These are phyloP conservation scores for Nematocida displodere DNA, from an alignment of 371 early-diverging fungal species.

Conservation along the genomic window DNA sequence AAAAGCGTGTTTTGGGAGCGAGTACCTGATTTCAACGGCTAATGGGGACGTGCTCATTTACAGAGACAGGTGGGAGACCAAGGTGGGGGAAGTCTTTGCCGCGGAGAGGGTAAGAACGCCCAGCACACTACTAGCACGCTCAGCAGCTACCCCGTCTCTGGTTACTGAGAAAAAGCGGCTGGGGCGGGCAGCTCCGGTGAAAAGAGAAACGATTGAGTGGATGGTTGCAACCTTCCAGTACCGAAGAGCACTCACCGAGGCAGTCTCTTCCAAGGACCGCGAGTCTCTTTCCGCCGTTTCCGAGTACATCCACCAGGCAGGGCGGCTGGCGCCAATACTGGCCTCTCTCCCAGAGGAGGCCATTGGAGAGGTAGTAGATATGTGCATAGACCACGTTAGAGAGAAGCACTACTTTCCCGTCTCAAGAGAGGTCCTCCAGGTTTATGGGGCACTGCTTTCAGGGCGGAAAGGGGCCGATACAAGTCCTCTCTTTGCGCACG, in stretches of 20 bases:
- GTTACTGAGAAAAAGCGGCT: background rate
- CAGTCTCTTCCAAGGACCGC: background rate
- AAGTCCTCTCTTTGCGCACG: background rate
- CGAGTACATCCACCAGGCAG: slow-evolving; percentile 21
- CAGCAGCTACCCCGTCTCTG: background rate
- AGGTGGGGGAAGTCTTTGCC: background rate
- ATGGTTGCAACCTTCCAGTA: slow-evolving; percentile 27
- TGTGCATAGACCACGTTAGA: slow-evolving; percentile 21
- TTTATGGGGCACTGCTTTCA: background rate
- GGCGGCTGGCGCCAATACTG: background rate
- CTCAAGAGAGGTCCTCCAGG: slow-evolving; percentile 4
- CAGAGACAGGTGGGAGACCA: slow-evolving; percentile 31
- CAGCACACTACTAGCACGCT: background rate
- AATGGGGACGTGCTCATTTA: slow-evolving; percentile 30
- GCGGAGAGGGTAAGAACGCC: background rate
- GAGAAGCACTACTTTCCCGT: slow-evolving; percentile 11
- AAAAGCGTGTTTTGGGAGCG: background rate
- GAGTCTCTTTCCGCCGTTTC: background rate
- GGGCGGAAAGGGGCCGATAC: background rate
- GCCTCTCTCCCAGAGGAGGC: slow-evolving; percentile 22
- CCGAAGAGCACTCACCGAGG: slow-evolving; percentile 22
- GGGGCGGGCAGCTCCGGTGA: background rate
- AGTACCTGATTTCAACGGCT: slow-evolving; percentile 22
- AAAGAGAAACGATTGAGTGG: slow-evolving; percentile 9
- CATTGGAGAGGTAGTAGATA: background rate